phyloP scores from a whole-genome alignment of 2,329 filamentous ascomycete genomes.

The Colletotrichum paranaense region DNA sequence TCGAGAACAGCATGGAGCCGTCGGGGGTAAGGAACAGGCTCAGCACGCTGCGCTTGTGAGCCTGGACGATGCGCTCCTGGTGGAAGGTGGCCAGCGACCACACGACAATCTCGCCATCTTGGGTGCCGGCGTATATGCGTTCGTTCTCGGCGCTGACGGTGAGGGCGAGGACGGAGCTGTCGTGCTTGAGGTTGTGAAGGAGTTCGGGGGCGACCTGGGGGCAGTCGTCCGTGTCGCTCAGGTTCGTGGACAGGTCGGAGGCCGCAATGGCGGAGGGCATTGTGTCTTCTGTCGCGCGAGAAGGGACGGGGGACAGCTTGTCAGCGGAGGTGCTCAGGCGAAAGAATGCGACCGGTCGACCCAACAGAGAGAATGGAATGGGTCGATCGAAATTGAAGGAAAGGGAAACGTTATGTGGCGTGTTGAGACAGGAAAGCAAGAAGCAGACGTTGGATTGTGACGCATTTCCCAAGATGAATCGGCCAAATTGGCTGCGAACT shows the following conservation, averaged over 20 bases:
- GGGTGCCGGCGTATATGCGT: constrained; percentile 90
- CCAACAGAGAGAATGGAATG: not conserved
- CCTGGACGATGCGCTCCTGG: constrained; percentile 81
- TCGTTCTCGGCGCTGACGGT: constrained; percentile 81
- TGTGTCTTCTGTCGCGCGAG: constrained; percentile 27
- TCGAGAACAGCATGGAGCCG: constrained; percentile 84
- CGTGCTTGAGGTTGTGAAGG: constrained; percentile 79
- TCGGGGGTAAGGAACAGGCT: constrained; percentile 84
- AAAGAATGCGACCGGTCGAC: not conserved
- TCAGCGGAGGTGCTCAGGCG: constrained; percentile 3
- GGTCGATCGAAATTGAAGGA: constrained; percentile 2
- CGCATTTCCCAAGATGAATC: constrained; percentile 8
- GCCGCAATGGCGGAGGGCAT: constrained; percentile 34
- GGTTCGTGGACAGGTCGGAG: constrained; percentile 35
- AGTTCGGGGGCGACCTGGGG: constrained; percentile 65
- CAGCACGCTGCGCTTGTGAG: constrained; percentile 91
- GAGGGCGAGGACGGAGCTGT: constrained; percentile 84
- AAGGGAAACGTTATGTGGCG: not conserved
- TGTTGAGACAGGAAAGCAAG: not conserved
- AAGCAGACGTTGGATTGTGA: not conserved
- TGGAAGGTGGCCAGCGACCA: constrained; percentile 93
- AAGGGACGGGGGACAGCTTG: not conserved
- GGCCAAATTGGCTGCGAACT: constrained; percentile 12
- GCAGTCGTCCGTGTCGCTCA: constrained; percentile 39
- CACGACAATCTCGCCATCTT: constrained; percentile 91